Evolutionary conservation across 192 early-diverging fungal species (phyloP).

Genomic region (Rhizoclosmatium sp.): DNA sequence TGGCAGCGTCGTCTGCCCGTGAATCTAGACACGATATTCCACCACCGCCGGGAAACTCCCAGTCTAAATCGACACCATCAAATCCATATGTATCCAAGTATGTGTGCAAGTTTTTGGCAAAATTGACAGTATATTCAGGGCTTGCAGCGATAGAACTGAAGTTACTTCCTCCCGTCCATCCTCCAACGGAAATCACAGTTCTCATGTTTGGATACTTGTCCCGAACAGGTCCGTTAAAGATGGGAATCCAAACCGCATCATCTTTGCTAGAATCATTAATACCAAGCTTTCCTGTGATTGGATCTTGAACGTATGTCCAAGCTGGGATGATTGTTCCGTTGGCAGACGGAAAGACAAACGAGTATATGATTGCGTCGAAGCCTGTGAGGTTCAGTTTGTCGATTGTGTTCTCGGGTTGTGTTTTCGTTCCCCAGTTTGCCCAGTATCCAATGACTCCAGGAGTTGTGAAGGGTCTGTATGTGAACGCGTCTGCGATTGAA

Average conservation of each 20-base stretch:
- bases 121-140: not conserved
- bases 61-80: slow-evolving; percentile 41
- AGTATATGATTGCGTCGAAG: not conserved
- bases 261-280: not conserved
- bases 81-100: slow-evolving; percentile 38
- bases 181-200: slow-evolving; percentile 30
- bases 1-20: slow-evolving; percentile 3
- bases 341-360: slow-evolving; percentile 8
- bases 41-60: slow-evolving; percentile 31
- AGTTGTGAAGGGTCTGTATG: not conserved
- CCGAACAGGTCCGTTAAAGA: not conserved
- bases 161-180: slow-evolving; percentile 30
- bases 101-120: slow-evolving; percentile 3
- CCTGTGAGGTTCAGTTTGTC: slow-evolving; percentile 18
- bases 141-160: slow-evolving; percentile 20
- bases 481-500: not conserved
- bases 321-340: not conserved
- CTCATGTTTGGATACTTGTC: slow-evolving; percentile 12
- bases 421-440: slow-evolving; percentile 19
- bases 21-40: not conserved
- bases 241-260: slow-evolving; percentile 12
- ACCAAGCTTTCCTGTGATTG: not conserved
- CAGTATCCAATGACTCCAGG: slow-evolving; percentile 27
- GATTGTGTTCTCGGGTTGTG: slow-evolving; percentile 9
- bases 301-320: not conserved